A percentile compares a stretch with the other conserved stretches of the same genome.
phyloP scores from a whole-genome alignment of 352 stramenopile species.

The Phytophthora crassamura region DNA sequence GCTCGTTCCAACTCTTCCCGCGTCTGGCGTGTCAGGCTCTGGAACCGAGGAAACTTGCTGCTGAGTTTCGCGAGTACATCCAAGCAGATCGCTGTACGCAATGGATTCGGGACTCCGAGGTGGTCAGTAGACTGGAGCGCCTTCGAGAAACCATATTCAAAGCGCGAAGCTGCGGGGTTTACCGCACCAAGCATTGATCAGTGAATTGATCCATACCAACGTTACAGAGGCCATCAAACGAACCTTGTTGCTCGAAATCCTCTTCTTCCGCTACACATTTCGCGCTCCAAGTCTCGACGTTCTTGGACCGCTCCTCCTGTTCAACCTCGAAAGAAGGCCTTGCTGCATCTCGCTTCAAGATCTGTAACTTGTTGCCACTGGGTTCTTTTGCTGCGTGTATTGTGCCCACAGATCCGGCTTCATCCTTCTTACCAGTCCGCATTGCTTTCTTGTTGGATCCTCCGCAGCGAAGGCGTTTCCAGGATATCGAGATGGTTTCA shows the following conservation, averaged over 20 bases:
- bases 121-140: conserved; percentile 62
- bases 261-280: conserved; percentile 33
- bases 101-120: conserved; percentile 56
- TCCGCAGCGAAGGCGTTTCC: conserved; percentile 11
- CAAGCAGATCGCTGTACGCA: conserved; percentile 68
- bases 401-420: neutral
- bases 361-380: neutral
- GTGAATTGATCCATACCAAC: too few species aligned
- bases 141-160: conserved; percentile 57
- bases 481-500: conserved; percentile 19
- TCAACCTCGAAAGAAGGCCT: conserved; percentile 23
- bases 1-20: conserved; percentile 45
- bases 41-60: conserved; percentile 56
- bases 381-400: neutral
- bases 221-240: neutral
- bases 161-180: conserved; percentile 29
- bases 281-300: conserved; percentile 36
- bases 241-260: conserved; percentile 39
- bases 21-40: conserved; percentile 45
- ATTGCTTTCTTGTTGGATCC: neutral
- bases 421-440: conserved; percentile 9
- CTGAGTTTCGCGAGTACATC: conserved; percentile 55
- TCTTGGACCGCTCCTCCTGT: conserved; percentile 17
- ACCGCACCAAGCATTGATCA: too few species aligned
- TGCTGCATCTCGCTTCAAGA: conserved; percentile 7